A percentile compares a stretch with the other conserved stretches of the same genome.
Evolutionary conservation across 495 filamentous ascomycete genomes (phyloP).

Genomic region (Penicillium pulvis): DNA sequence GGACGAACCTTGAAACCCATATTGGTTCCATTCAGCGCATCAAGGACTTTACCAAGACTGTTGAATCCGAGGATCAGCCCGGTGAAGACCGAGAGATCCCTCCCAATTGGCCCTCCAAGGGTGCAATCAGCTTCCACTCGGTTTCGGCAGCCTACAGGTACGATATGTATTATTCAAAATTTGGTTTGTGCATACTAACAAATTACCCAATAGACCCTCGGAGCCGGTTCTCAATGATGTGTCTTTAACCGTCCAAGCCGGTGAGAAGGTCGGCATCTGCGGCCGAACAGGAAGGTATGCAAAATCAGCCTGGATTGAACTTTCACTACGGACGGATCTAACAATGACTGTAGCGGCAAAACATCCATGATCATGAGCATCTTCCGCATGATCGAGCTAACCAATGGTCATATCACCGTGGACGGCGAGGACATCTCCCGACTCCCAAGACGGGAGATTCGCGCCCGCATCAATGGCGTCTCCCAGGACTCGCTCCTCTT

Average conservation of each 20-base stretch:
- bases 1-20: slow-evolving; percentile 59
- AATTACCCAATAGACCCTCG: slow-evolving; percentile 24
- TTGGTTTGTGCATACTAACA: slow-evolving; percentile 11
- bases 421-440: slow-evolving; percentile 51
- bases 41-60: slow-evolving; percentile 53
- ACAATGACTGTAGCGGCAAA: slow-evolving; percentile 42
- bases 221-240: slow-evolving; percentile 53
- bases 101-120: slow-evolving; percentile 51
- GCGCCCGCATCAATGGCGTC: slow-evolving; percentile 51
- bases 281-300: slow-evolving; percentile 49
- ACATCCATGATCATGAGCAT: slow-evolving; percentile 52
- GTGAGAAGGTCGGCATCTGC: slow-evolving; percentile 61
- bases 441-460: slow-evolving; percentile 49
- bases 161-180: slow-evolving; percentile 1
- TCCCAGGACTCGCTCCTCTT: slow-evolving; percentile 62
- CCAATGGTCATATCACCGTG: slow-evolving; percentile 44
- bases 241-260: slow-evolving; percentile 51
- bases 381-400: slow-evolving; percentile 56
- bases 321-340: neutral
- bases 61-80: slow-evolving; percentile 49
- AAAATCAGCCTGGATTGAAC: neutral
- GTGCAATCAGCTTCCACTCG: slow-evolving; percentile 52
- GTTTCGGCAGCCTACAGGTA: slow-evolving; percentile 47
- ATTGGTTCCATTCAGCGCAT: slow-evolving; percentile 62
- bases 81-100: slow-evolving; percentile 42